A percentile compares a stretch with the other conserved stretches of the same genome.
Conservation (phyloP, 257 asterid genomes). For the Rauvolfia tetraphylla region DNA sequence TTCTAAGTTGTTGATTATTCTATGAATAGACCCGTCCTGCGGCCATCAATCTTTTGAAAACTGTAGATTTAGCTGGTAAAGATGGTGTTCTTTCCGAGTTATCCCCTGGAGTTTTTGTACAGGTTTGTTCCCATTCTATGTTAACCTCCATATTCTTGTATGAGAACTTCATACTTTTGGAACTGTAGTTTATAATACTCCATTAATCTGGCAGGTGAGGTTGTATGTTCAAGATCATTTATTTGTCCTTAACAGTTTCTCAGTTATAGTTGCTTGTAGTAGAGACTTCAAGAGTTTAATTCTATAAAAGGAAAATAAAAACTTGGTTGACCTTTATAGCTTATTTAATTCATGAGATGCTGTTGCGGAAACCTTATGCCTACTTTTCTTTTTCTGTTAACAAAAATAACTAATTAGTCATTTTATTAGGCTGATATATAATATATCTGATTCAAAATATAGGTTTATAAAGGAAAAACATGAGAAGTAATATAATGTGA, state of each 20-base stretch:
- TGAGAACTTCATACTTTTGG: not conserved
- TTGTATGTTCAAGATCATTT: not conserved
- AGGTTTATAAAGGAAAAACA: not conserved
- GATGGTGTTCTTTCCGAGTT: constrained; percentile 73
- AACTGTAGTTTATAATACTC: not conserved
- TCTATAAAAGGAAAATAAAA: not conserved
- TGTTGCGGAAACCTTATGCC: not conserved
- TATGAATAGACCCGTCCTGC: constrained; percentile 82
- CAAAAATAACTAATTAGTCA: not conserved
- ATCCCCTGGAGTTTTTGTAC: constrained; percentile 91
- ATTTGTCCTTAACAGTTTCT: not conserved
- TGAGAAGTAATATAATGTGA: not conserved
- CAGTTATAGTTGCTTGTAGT: not conserved
- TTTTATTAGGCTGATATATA: not conserved
- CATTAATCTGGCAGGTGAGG: not conserved
- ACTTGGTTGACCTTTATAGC: not conserved
- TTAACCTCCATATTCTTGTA: not conserved
- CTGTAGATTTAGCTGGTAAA: constrained; percentile 73
- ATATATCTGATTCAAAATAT: not conserved
- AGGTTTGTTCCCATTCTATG: constrained; percentile 40
- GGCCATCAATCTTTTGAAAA: constrained; percentile 56
- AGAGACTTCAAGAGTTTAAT: not conserved
- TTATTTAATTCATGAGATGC: not conserved
- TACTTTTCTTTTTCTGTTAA: not conserved
- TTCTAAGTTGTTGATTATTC: constrained; percentile 22